Base-by-base conservation (phyloP, 2,329 filamentous ascomycete genomes). In the Fusarium sp. region DNA sequence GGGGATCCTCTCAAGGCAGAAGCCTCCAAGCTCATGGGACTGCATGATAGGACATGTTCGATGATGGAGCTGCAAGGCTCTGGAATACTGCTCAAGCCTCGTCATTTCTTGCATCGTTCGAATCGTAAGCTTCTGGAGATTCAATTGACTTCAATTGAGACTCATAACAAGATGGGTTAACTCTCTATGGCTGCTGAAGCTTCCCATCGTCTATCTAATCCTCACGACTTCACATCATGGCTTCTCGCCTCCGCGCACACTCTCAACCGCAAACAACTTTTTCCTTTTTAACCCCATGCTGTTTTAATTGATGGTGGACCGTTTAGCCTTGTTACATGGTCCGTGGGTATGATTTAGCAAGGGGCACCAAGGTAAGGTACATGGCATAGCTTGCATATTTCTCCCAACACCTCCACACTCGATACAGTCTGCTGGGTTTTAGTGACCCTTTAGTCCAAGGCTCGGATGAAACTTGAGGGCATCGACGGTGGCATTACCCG, bases 1-100 rank as follows among this genome's bases (percentile, higher is more conserved):
- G 62, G 62, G 30, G 65, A 61, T 42, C 56, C 25, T 65, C 65
- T 48, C 72, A 75, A 75, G 74, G 74, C 74, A 75, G 74, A 75
- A 66, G 63, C 44, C 45, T 58, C 61, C 60, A 41, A 67, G 46
- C 39, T 39, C 56, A 61, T 75, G 74, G 69, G 74, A 75, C 71
- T 73, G 67, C 58, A 71, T 66, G 74, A 66, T 75, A 75, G 55
- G 57, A 67, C 69, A 71, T 74, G 67, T 59, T 67, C 50, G 61
- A 31, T 62, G 59, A 74, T 57, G 67, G 60, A 65, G 65, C 71
- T 72, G 65, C 71, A 65, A 75, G 69, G 63, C 74, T 67, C 49
- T 64, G 57, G 52, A 34, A 39, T 61, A 31, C 21, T 42, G 63
- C 18, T 45, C 58, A 49, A 72, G 58, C 58, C 61, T 71, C 57